Evolutionary conservation across 1,139 yeast species (phyloP), one percentile per base, ranked within the genome.

Genomic region (Kodamaea ohmeri): DNA sequence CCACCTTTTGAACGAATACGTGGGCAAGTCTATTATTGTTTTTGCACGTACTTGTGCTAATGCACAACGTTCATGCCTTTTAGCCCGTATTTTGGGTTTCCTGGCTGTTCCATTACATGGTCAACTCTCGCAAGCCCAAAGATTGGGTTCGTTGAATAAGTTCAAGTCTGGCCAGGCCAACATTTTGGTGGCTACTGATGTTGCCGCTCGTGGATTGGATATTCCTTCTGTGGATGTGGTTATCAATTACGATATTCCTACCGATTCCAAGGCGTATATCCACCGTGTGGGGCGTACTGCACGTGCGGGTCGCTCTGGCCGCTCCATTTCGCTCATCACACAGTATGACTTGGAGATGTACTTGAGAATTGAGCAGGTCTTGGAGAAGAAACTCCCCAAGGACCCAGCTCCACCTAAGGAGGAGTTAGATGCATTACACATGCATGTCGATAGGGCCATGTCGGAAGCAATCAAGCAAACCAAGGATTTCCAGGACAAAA

Each of bases 271-370:
- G 56, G 95, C 97, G 1, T 92, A 94, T 53, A 90, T 94, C 49
- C 98, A 92, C 61, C 76, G 98, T 56, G 98, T 92, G 14, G 98
- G 98, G 24, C 82, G 98, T 70, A 92, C 98, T 19, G 98, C 98
- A 1, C 83, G 98, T 62, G 98, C 98, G 0, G 98, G 99, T 6
- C 76, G 95, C 48, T 79, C 95, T 0, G 99, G 99, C 37, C 87
- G 85, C 58, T 88, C 97, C 2, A 74, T 92, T 25, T 86, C 97
- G 4, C 70, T 92, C 41, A 95, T 92, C 19, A 89, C 97, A 1
- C 99, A 92, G 61, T 94, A 92, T 58, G 98, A 92, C 60, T 71
- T 92, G 46, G 97, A 89, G 61, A 67, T 89, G 54, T 86, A 86
- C 55, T 68, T 89, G 49, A 74, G 96, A 54, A 90, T 92, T 40